Evolutionary conservation across 2,329 filamentous ascomycete genomes (phyloP), one percentile per base, ranked within the genome.

Genomic region (Aspergillus eucalypticola): DNA sequence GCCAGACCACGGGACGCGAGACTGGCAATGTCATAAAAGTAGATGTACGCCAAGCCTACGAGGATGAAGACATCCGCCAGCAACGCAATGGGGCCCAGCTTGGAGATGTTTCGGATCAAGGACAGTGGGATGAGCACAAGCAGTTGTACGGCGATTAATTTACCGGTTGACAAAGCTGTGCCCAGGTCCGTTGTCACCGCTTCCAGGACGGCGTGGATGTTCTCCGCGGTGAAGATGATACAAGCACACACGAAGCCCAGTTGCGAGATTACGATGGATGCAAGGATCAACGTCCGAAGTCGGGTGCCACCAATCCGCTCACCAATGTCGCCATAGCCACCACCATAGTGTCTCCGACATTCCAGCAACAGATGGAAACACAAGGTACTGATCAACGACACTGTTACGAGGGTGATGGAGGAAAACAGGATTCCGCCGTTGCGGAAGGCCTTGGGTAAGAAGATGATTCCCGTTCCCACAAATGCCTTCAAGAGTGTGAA

Each of bases 41-140:
- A 96, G 29, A 98, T 86, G 71, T 97, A 97, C 2, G 92, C 85
- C 11, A 98, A 84, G 2, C 94, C 94, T 60, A 96, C 84, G 55
- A 96, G 83, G 72, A 98, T 98, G 77, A 98, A 97, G 6, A 90
- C 87, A 74, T 98, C 94, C 0, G 94, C 94, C 64, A 97, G 84
- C 39, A 97, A 83, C 4, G 94, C 95, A 2, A 95, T 92, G 72
- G 96, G 93, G 10, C 92, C 92, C 35, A 98, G 89, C 79, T 98
- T 96, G 77, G 91, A 93, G 76, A 98, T 97, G 75, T 98, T 94
- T 64, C 94, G 87, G 67, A 98, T 89, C 57, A 98, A 85, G 21
- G 92, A 95, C 67, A 98, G 88, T 0, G 94, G 94, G 50, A 97
- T 77, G 81, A 98, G 97, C 63, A 98, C 89, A 68, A 95, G 78